These are phyloP conservation scores for Celoporthe dispersa DNA, from an alignment of 2,329 filamentous ascomycete species.

Conservation along the genomic window DNA sequence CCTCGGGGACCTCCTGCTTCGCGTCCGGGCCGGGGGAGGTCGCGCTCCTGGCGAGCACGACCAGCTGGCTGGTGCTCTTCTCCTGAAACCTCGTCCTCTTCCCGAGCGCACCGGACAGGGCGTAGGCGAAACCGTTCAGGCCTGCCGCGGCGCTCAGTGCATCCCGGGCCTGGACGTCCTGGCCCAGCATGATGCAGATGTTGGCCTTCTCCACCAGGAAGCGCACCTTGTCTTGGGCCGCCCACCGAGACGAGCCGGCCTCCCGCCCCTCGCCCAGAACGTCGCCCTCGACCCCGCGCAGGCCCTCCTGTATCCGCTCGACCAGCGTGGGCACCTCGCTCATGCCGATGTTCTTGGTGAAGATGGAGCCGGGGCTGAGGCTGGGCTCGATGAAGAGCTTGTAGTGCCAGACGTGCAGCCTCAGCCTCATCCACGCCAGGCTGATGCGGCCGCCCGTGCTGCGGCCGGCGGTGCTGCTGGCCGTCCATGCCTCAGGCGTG, in stretches of 20 bases:
- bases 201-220: constrained; percentile 84
- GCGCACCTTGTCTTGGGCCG: constrained; percentile 60
- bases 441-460: constrained; percentile 35
- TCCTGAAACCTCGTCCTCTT: constrained; percentile 83
- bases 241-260: constrained; percentile 40
- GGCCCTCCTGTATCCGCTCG: constrained; percentile 49
- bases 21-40: constrained; percentile 36
- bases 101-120: constrained; percentile 82
- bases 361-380: constrained; percentile 57
- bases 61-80: constrained; percentile 81
- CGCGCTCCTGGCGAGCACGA: constrained; percentile 83
- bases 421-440: constrained; percentile 66
- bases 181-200: constrained; percentile 81
- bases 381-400: constrained; percentile 63
- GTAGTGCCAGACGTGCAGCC: constrained; percentile 73
- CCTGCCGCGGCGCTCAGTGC: constrained; percentile 71
- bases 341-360: constrained; percentile 61
- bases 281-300: constrained; percentile 47
- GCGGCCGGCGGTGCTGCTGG: not conserved
- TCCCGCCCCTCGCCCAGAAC: constrained; percentile 37
- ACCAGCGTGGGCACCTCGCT: constrained; percentile 63
- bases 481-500: constrained; percentile 42
- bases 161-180: constrained; percentile 74
- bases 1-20: constrained; percentile 58
- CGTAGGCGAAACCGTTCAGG: constrained; percentile 76